Evolutionary conservation across 768 basidiomycete genomes (phyloP).

Genomic region (Infundibulicybe gibba): DNA sequence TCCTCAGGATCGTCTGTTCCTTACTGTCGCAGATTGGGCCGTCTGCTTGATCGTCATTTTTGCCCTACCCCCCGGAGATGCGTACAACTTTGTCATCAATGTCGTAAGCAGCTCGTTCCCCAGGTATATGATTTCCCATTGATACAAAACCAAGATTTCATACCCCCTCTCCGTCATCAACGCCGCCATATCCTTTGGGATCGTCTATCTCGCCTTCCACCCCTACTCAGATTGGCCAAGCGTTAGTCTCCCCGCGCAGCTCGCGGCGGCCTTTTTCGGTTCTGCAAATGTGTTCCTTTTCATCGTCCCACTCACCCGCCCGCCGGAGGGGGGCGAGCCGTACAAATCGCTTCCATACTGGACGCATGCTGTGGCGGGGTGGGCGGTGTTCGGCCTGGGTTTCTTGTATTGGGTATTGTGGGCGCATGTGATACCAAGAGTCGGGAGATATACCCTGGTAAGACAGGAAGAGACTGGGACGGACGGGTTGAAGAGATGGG

Average conservation of each 20-base stretch:
- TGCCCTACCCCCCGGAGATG: constrained; percentile 57
- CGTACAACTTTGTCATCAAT: constrained; percentile 61
- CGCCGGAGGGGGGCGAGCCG: constrained; percentile 39
- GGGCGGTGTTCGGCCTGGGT: constrained; percentile 35
- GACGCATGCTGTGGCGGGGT: constrained; percentile 36
- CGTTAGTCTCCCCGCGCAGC: constrained; percentile 10
- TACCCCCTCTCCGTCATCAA: constrained; percentile 51
- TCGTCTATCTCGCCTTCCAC: constrained; percentile 33
- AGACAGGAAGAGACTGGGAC: constrained; percentile 24
- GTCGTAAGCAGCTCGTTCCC: constrained; percentile 30
- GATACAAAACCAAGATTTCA: constrained; percentile 22
- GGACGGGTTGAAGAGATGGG: constrained; percentile 26
- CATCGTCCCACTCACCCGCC: constrained; percentile 49
- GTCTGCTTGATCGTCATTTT: constrained; percentile 34
- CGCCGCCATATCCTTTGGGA: constrained; percentile 45
- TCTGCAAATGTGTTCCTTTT: constrained; percentile 57
- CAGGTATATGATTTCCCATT: no score
- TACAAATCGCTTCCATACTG: constrained; percentile 59
- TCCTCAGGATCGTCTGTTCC: constrained; percentile 1
- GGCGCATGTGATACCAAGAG: constrained; percentile 22
- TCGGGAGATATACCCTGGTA: constrained; percentile 25
- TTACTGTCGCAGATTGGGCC: constrained; percentile 22
- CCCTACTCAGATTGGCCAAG: constrained; percentile 22
- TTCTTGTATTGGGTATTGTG: constrained; percentile 31
- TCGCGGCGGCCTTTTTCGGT: constrained; percentile 45